Conservation (phyloP, 1,139 yeast genomes). For the Scheffersomyces parashehatae region DNA sequence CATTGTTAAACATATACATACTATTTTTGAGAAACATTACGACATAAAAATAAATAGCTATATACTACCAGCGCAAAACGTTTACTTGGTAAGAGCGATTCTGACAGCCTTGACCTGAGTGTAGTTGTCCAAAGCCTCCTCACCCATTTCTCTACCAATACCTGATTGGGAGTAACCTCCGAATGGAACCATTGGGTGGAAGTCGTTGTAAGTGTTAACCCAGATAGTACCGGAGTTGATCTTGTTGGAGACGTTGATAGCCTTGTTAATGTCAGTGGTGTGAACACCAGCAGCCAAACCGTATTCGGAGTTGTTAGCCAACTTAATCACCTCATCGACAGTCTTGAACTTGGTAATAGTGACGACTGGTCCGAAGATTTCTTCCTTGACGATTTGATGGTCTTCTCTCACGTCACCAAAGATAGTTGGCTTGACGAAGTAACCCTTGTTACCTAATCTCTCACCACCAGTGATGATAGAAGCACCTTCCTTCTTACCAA, state of each 20-base stretch:
- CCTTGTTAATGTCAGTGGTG: constrained; percentile 51
- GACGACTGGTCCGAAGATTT: constrained; percentile 87
- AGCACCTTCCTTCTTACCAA: constrained; percentile 78
- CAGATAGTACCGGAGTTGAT: constrained; percentile 82
- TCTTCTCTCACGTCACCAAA: constrained; percentile 68
- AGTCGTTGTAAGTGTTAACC: constrained; percentile 83
- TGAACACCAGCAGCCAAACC: constrained; percentile 89
- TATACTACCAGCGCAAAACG: not conserved
- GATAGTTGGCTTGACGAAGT: constrained; percentile 76
- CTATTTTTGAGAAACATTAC: no score
- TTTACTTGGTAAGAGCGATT: constrained; percentile 25
- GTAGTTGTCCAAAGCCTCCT: constrained; percentile 80
- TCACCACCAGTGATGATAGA: constrained; percentile 76
- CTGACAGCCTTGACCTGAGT: constrained; percentile 81
- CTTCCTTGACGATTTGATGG: constrained; percentile 74
- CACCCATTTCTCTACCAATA: constrained; percentile 91
- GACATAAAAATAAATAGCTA: constrained; percentile 1
- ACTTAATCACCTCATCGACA: constrained; percentile 64
- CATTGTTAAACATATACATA: no score
- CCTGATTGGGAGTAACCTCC: constrained; percentile 91
- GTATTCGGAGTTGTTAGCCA: constrained; percentile 74
- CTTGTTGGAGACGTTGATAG: constrained; percentile 60
- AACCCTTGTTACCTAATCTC: constrained; percentile 68
- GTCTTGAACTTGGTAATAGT: constrained; percentile 72
- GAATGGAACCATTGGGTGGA: constrained; percentile 78